Evolutionary conservation across 108 stramenopile species (phyloP).

Genomic region (Cyclotella sp.): DNA sequence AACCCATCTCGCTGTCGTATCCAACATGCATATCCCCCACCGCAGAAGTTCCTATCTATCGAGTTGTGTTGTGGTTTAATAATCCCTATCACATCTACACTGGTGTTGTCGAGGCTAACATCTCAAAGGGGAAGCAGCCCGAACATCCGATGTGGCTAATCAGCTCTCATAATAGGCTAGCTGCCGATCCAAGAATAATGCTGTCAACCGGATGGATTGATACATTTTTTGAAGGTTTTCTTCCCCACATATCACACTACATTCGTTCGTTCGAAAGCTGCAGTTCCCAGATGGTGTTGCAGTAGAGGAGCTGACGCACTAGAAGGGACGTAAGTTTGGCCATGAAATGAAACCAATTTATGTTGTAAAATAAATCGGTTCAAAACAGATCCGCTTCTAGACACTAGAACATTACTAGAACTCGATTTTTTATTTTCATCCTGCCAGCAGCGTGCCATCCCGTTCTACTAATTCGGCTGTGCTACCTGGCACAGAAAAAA

Average conservation of each 20-base stretch:
- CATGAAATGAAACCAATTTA: too few relatives aligned
- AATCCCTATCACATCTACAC: slow-evolving; percentile 34
- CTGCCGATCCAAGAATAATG: background rate
- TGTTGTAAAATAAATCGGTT: too few relatives aligned
- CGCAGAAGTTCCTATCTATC: slow-evolving; percentile 17
- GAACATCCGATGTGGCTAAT: slow-evolving; percentile 34
- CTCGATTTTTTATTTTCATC: too few relatives aligned
- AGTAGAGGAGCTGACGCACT: too few relatives aligned
- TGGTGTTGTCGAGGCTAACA: slow-evolving; percentile 25
- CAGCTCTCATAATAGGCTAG: slow-evolving; percentile 6
- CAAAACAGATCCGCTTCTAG: too few relatives aligned
- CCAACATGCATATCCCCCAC: slow-evolving; percentile 14
- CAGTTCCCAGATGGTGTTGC: too few relatives aligned
- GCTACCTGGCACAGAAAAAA: too few relatives aligned
- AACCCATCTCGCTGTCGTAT: background rate
- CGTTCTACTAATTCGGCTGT: too few relatives aligned
- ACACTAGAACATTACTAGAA: too few relatives aligned
- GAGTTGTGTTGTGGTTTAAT: slow-evolving; percentile 28
- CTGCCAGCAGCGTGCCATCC: too few relatives aligned
- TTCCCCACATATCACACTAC: slow-evolving; percentile 22
- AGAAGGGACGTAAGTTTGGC: too few relatives aligned
- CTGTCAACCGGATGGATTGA: slow-evolving; percentile 29
- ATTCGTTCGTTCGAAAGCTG: slow-evolving; percentile 17
- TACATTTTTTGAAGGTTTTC: slow-evolving; percentile 23
- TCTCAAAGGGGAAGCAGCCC: slow-evolving; percentile 15